Base-by-base conservation (phyloP, 1,284 basidiomycete genomes). In the Sparassis latifolia region DNA sequence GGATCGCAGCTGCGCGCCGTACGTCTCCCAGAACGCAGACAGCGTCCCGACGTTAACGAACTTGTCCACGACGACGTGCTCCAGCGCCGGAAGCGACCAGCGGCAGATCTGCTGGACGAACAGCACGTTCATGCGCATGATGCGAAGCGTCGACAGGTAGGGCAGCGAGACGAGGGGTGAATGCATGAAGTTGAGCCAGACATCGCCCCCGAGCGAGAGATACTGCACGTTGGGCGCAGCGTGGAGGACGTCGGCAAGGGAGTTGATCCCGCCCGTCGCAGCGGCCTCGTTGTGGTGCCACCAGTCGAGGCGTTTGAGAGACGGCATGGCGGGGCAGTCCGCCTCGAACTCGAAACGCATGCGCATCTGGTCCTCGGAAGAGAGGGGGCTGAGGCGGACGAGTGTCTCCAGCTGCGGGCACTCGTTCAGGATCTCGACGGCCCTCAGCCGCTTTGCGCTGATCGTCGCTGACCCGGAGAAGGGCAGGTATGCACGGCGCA, bases 241-340 rank as follows among this genome's bases (percentile, higher is more conserved):
- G 7, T 60, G 64, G 33, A 86, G 71, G 49, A 84, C 78, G 49
- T 74, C 68, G 2, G 63, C 59, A 41, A 86, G 68, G 4, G 78
- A 78, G 62, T 86, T 86, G 54, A 86, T 79, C 2, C 84, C 84
- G 5, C 83, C 82, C 10, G 79, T 71, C 49, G 77, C 74, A 31
- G 81, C 75, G 32, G 84, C 84, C 48, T 78, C 75, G 52, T 69
- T 69, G 55, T 78, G 64, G 57, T 83, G 74, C 76, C 80, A 84
- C 82, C 84, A 86, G 49, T 86, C 84, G 39, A 86, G 69, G 27
- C 82, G 76, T 43, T 74, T 76, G 35, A 86, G 68, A n/a, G 75
- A 75, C 7, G 71, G 68, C 3, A 85, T 55, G 0, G 73, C 61
- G 0, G 80, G 64, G 45, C 63, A 66, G 55, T 67, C 69, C 3